Percentiles rank a stretch among this genome's conserved stretches.
phyloP scores from a whole-genome alignment of 257 asterid species.

The Solanum chiquidenum region DNA sequence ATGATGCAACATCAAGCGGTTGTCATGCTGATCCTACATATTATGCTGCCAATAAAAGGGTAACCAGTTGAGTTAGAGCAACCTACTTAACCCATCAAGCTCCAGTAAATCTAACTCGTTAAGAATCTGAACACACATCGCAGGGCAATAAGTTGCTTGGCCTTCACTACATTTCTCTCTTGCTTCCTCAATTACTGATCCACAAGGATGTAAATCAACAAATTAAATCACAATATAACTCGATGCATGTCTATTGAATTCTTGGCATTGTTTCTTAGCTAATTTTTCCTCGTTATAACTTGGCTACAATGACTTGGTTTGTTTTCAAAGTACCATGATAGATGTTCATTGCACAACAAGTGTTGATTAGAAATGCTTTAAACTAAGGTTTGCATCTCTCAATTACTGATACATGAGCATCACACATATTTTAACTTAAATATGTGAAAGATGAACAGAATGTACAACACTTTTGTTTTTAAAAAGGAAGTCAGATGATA shows the following conservation, averaged over 20 bases:
- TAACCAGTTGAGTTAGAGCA: not conserved
- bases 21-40: not conserved
- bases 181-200: not conserved
- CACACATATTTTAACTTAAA: not conserved
- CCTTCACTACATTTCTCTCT: not conserved
- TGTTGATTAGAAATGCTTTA: not conserved
- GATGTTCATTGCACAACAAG: not conserved
- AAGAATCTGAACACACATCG: not conserved
- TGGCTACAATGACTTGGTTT: not conserved
- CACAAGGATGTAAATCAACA: not conserved
- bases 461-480: not conserved
- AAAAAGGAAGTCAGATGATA: not conserved
- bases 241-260: not conserved
- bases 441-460: not conserved
- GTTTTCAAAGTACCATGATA: not conserved
- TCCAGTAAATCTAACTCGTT: not conserved
- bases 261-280: not conserved
- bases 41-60: not conserved
- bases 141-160: not conserved
- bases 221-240: not conserved
- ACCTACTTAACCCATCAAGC: not conserved
- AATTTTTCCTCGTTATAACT: not conserved
- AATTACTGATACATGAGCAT: not conserved
- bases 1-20: not conserved
- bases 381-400: not conserved